Conservation (phyloP, 2,329 filamentous ascomycete species). For the Parascedosporium putredinis region DNA sequence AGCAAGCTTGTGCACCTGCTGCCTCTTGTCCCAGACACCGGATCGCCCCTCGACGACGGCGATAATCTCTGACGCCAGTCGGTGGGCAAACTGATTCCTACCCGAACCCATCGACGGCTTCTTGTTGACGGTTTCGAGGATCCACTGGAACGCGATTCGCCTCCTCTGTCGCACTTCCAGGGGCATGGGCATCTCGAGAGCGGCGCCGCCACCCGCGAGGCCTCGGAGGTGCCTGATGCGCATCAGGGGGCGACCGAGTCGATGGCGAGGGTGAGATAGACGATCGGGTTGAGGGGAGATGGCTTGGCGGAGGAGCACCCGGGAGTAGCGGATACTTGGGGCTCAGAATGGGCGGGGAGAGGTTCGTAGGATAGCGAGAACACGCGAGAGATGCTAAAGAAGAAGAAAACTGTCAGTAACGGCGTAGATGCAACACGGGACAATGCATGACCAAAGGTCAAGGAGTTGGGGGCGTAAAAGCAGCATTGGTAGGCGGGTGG, state of each 20-base stretch:
- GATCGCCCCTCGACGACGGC: conserved; percentile 81
- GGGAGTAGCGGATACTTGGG: conserved; percentile 62
- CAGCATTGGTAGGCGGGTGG: not conserved
- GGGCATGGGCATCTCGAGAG: conserved; percentile 74
- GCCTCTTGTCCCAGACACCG: conserved; percentile 72
- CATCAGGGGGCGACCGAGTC: conserved; percentile 89
- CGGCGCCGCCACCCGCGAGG: conserved; percentile 73
- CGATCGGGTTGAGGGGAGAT: conserved; percentile 83
- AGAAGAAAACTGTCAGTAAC: conserved; percentile 7
- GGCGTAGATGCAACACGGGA: no score
- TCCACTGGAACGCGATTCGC: conserved; percentile 76
- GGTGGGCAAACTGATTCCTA: conserved; percentile 60
- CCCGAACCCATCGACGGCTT: conserved; percentile 63
- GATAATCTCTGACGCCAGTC: conserved; percentile 78
- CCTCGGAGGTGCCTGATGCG: conserved; percentile 67
- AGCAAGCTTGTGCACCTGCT: conserved; percentile 67
- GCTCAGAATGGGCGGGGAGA: conserved; percentile 69
- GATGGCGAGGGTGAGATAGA: conserved; percentile 82
- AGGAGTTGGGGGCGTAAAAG: no score
- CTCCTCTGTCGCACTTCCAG: conserved; percentile 65
- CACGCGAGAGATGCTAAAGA: conserved; percentile 67
- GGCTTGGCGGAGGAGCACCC: conserved; percentile 62
- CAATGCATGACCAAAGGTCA: not conserved
- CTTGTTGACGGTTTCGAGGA: conserved; percentile 73
- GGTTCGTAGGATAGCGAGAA: conserved; percentile 78